Conservation (phyloP, 257 asterid genomes). For the Solanum chaucha region DNA sequence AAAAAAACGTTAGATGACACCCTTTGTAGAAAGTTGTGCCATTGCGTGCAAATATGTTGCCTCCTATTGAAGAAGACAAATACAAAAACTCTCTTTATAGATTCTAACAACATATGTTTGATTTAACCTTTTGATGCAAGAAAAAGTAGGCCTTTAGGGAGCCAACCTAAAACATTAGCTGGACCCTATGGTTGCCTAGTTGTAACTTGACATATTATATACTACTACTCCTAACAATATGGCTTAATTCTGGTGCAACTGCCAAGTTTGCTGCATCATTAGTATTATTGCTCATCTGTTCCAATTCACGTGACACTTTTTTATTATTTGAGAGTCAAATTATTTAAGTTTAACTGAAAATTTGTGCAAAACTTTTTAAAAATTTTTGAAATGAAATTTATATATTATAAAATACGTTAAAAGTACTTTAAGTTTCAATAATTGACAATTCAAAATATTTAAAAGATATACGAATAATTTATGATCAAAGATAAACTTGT, state of each 20-base stretch:
- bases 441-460: too few species aligned
- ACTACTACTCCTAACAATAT: neutral
- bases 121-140: neutral
- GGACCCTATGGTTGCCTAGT: neutral
- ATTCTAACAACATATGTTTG: neutral
- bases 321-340: too few species aligned
- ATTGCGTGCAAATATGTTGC: neutral
- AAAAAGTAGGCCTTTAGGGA: neutral
- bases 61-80: neutral
- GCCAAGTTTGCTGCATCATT: neutral
- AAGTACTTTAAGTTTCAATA: too few species aligned
- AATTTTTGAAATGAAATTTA: too few species aligned
- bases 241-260: neutral
- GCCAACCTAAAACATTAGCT: neutral
- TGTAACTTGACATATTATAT: neutral
- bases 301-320: too few species aligned
- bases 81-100: neutral
- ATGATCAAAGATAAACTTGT: too few species aligned
- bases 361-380: too few species aligned
- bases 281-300: neutral
- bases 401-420: too few species aligned
- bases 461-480: too few species aligned
- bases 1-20: neutral
- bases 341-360: rapidly evolving
- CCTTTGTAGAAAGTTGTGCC: neutral